phyloP scores from a whole-genome alignment of 495 filamentous ascomycete species.

The Neurospora cerealis region DNA sequence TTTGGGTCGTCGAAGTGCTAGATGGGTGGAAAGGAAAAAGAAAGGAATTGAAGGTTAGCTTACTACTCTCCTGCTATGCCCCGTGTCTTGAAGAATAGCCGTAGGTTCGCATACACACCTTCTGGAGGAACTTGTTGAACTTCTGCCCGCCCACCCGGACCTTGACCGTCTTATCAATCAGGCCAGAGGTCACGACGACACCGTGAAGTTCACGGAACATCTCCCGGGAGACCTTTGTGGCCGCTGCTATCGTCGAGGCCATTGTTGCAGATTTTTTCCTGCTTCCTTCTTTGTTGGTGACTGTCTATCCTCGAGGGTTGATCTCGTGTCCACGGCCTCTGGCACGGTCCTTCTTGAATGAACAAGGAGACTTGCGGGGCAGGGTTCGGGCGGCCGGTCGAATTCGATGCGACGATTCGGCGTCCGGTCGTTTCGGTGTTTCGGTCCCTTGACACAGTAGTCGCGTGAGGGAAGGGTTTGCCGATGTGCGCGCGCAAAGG shows the following conservation, averaged over 20 bases:
- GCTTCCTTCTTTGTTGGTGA: background rate
- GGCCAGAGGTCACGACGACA: slow-evolving; percentile 59
- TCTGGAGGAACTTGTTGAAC: slow-evolving; percentile 51
- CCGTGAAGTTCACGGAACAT: slow-evolving; percentile 33
- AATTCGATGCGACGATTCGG: background rate
- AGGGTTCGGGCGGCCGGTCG: background rate
- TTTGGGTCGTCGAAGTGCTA: slow-evolving; percentile 40
- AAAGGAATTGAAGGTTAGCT: background rate
- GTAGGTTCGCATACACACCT: slow-evolving; percentile 28
- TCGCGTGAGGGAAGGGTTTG: background rate
- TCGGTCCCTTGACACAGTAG: background rate
- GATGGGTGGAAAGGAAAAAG: slow-evolving; percentile 1
- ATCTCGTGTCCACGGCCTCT: background rate
- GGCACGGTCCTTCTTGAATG: background rate
- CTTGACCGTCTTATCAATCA: slow-evolving; percentile 63
- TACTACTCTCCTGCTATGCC: background rate
- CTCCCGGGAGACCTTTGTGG: slow-evolving; percentile 12
- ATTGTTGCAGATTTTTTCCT: slow-evolving; percentile 9
- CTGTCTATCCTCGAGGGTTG: background rate
- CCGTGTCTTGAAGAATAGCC: background rate
- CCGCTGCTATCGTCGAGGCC: slow-evolving; percentile 20
- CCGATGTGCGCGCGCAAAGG: background rate
- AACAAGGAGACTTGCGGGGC: background rate
- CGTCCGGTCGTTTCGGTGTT: background rate
- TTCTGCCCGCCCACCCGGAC: slow-evolving; percentile 49